Percentiles rank a stretch among this genome's conserved stretches.
Evolutionary conservation across 345 rosid species (phyloP).

Genomic region (Litchi chinensis): DNA sequence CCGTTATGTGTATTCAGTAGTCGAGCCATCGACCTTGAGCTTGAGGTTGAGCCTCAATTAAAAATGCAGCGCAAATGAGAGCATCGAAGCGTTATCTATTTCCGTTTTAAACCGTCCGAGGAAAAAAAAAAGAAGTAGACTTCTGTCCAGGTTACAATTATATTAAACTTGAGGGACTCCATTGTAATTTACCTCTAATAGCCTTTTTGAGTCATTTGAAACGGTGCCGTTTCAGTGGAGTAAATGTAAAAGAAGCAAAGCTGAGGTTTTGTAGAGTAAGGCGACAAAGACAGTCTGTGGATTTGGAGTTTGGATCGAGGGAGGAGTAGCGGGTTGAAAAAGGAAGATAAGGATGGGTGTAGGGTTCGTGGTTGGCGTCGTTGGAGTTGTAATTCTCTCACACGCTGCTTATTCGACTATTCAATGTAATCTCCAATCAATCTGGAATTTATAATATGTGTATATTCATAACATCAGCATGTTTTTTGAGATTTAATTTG

Average conservation of each 20-base stretch:
- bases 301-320: neutral
- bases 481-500: conserved; percentile 10
- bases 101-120: too few relatives aligned
- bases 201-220: too few relatives aligned
- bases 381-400: conserved; percentile 68
- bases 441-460: conserved; percentile 11
- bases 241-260: too few relatives aligned
- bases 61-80: too few relatives aligned
- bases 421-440: conserved; percentile 52
- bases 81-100: too few relatives aligned
- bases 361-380: conserved; percentile 62
- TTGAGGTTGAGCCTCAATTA: neutral
- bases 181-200: too few relatives aligned
- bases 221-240: neutral
- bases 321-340: neutral
- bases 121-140: too few relatives aligned
- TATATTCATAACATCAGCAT: neutral
- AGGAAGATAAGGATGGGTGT: conserved; percentile 43
- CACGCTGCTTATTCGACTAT: conserved; percentile 93
- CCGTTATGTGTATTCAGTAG: conserved; percentile 24
- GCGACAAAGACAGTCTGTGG: neutral
- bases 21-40: conserved; percentile 35
- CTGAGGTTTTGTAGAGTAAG: neutral
- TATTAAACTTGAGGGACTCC: too few relatives aligned
- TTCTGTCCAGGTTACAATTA: too few relatives aligned